These are phyloP conservation scores for Neurospora sp. DNA, from an alignment of 495 filamentous ascomycete genomes.

Conservation along the genomic window DNA sequence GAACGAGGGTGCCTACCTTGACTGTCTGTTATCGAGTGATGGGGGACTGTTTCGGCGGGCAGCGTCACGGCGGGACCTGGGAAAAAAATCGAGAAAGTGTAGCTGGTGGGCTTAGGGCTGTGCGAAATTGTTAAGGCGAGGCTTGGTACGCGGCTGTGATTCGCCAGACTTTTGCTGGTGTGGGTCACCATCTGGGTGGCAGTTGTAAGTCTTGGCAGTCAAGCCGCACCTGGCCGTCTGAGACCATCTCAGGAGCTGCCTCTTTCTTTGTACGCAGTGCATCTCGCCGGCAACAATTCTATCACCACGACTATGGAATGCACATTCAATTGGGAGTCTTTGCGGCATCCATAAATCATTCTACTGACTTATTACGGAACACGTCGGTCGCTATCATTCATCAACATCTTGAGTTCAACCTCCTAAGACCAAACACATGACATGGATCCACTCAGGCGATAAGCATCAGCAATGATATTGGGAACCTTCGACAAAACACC, in stretches of 20 bases:
- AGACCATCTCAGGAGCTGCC: not conserved
- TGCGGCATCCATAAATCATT: not conserved
- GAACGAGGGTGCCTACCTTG: constrained; percentile 30
- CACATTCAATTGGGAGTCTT: not conserved
- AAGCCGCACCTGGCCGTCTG: not conserved
- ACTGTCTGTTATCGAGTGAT: constrained; percentile 33
- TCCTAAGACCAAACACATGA: not conserved
- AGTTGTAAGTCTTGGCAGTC: not conserved
- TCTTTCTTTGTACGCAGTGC: not conserved
- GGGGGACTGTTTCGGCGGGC: constrained; percentile 24
- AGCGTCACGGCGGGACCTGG: constrained; percentile 26
- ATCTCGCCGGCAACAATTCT: not conserved
- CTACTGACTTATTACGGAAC: not conserved
- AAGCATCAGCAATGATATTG: not conserved
- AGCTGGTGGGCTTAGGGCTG: constrained; percentile 27
- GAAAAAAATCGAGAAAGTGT: constrained; percentile 29
- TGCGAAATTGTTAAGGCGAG: constrained; percentile 21
- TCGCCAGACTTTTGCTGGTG: not conserved
- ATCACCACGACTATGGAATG: not conserved
- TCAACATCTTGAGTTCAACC: not conserved
- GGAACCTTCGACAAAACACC: not conserved
- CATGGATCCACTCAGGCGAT: not conserved
- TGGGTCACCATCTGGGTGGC: not conserved
- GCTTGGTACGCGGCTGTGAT: not conserved
- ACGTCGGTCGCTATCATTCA: not conserved